phyloP scores from a whole-genome alignment of 2,329 filamentous ascomycete genomes.

The Beauveria sp. region DNA sequence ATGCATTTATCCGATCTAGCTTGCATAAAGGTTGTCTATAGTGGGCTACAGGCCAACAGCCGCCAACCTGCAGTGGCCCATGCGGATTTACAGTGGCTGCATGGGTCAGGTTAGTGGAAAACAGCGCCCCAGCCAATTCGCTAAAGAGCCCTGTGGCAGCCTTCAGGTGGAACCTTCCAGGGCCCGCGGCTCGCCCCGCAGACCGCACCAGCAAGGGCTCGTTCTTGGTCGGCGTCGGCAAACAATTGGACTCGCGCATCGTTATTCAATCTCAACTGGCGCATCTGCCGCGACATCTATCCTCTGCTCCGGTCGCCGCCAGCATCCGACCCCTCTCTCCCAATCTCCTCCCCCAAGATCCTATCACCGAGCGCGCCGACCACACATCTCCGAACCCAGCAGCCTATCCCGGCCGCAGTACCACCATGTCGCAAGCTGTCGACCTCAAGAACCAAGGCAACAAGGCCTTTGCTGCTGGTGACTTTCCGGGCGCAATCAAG shows the following conservation, averaged over 20 bases:
- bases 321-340: background rate
- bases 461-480: slow-evolving; percentile 78
- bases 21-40: background rate
- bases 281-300: background rate
- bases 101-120: slow-evolving; percentile 3
- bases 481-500: slow-evolving; percentile 77
- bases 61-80: background rate
- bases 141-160: background rate
- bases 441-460: slow-evolving; percentile 92
- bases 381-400: background rate
- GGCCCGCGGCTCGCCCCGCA: slow-evolving; percentile 8
- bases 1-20: slow-evolving; percentile 1
- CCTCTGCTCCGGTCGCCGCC: background rate
- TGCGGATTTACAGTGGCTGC: background rate
- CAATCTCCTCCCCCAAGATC: background rate
- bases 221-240: background rate
- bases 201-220: background rate
- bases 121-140: background rate
- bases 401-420: background rate
- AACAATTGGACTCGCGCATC: slow-evolving; percentile 1
- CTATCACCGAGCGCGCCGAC: background rate
- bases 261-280: background rate
- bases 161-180: slow-evolving; percentile 8
- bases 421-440: slow-evolving; percentile 52
- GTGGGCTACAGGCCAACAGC: too few relatives aligned